A percentile compares a stretch with the other conserved stretches of the same genome.
phyloP scores from a whole-genome alignment of 2,329 filamentous ascomycete genomes.

The Penicillium griseofulvum region DNA sequence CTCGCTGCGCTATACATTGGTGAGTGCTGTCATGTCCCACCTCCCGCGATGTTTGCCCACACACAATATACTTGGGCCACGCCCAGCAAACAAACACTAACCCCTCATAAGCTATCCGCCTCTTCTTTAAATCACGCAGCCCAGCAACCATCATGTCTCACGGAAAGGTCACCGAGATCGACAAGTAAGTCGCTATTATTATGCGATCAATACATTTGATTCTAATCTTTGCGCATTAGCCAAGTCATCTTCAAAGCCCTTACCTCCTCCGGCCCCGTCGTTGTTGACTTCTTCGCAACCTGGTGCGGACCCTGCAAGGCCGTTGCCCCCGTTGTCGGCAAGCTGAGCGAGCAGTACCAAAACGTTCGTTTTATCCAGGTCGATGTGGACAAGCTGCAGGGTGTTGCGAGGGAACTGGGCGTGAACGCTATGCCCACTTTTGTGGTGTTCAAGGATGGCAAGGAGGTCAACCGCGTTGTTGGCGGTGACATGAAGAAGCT shows the following conservation, averaged over 20 bases:
- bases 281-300: slow-evolving; percentile 55
- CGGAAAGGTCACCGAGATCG: slow-evolving; percentile 38
- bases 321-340: slow-evolving; percentile 52
- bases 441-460: slow-evolving; percentile 41
- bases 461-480: slow-evolving; percentile 22
- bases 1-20: slow-evolving; percentile 19
- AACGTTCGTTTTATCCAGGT: slow-evolving; percentile 55
- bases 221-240: slow-evolving; percentile 45
- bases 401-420: slow-evolving; percentile 50
- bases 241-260: slow-evolving; percentile 58
- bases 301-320: slow-evolving; percentile 60
- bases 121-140: slow-evolving; percentile 12
- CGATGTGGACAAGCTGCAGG: slow-evolving; percentile 53
- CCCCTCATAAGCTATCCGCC: slow-evolving; percentile 15
- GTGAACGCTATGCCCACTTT: slow-evolving; percentile 50
- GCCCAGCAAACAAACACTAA: not conserved
- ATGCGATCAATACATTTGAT: not conserved
- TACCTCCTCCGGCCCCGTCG: slow-evolving; percentile 51
- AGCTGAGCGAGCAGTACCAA: slow-evolving; percentile 51
- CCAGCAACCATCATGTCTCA: slow-evolving; percentile 29
- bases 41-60: not conserved
- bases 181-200: slow-evolving; percentile 30
- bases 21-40: slow-evolving; percentile 2
- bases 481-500: slow-evolving; percentile 10
- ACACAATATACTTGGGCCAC: not conserved